phyloP scores from a whole-genome alignment of 768 basidiomycete species.

The Suillus hirtellus region DNA sequence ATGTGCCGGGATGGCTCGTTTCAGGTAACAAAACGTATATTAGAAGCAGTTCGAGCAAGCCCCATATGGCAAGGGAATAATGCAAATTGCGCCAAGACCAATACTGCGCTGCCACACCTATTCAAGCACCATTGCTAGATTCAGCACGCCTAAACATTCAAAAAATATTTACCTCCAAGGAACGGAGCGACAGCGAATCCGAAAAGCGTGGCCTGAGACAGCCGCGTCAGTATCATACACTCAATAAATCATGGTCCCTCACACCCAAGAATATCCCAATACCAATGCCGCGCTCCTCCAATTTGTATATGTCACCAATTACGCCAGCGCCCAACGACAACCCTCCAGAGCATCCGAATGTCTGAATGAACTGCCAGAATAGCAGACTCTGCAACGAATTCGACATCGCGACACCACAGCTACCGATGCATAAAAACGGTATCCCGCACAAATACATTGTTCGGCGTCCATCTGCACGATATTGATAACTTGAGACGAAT shows the following conservation, averaged over 20 bases:
- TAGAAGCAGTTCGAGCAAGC: conserved; percentile 37
- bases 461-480: conserved; percentile 55
- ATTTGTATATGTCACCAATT: conserved; percentile 58
- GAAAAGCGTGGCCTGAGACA: conserved; percentile 41
- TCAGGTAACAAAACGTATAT: conserved; percentile 53
- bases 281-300: conserved; percentile 56
- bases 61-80: conserved; percentile 39
- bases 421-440: conserved; percentile 55
- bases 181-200: conserved; percentile 60
- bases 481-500: neutral
- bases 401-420: conserved; percentile 55
- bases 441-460: conserved; percentile 56
- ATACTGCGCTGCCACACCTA: conserved; percentile 50
- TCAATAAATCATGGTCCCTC: conserved; percentile 7
- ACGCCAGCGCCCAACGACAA: conserved; percentile 54
- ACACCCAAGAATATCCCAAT: conserved; percentile 57
- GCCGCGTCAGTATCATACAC: neutral
- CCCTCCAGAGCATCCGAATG: conserved; percentile 56
- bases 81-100: conserved; percentile 63
- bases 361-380: conserved; percentile 59
- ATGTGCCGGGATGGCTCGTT: conserved; percentile 58
- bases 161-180: conserved; percentile 41
- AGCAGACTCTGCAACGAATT: conserved; percentile 48
- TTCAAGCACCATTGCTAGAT: neutral
- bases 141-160: neutral